Evolutionary conservation across 1,139 yeast genomes (phyloP).

Genomic region (Kodamaea suecica): DNA sequence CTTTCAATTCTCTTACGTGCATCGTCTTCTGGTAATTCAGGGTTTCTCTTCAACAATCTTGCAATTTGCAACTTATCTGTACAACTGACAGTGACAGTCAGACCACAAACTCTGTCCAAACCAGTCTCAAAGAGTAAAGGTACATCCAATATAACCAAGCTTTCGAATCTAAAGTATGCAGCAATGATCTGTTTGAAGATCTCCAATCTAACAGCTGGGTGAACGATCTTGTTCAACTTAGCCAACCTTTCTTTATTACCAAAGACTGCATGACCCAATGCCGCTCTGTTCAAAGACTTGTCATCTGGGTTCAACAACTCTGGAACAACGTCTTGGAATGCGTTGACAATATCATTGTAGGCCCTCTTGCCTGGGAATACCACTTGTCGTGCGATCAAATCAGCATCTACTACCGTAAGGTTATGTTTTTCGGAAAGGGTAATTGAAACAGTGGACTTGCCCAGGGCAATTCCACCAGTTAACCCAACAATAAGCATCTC

Average conservation of each 20-base stretch:
- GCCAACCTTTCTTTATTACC: conserved; percentile 54
- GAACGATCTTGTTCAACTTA: conserved; percentile 72
- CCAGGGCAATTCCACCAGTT: conserved; percentile 96
- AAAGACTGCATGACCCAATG: conserved; percentile 77
- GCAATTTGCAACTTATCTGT: conserved; percentile 53
- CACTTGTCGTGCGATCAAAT: conserved; percentile 77
- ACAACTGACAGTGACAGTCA: conserved; percentile 67
- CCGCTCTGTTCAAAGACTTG: conserved; percentile 60
- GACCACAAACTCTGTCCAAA: conserved; percentile 69
- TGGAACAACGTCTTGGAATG: conserved; percentile 56
- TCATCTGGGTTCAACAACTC: conserved; percentile 50
- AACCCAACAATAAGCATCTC: conserved; percentile 87
- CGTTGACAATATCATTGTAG: conserved; percentile 57
- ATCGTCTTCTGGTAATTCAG: conserved; percentile 62
- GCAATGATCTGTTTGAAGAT: conserved; percentile 56
- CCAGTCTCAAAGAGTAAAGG: conserved; percentile 85
- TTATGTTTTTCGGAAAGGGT: conserved; percentile 49
- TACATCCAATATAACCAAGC: conserved; percentile 76
- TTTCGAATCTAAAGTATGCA: conserved; percentile 51
- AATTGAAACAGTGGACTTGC: conserved; percentile 86
- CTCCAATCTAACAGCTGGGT: conserved; percentile 79
- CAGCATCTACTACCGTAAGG: conserved; percentile 81
- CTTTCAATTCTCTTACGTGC: conserved; percentile 69
- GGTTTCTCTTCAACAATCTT: conserved; percentile 65
- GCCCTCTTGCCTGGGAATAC: conserved; percentile 79